phyloP scores from a whole-genome alignment of 1,284 basidiomycete species.

The Exobasidium rhododendri region DNA sequence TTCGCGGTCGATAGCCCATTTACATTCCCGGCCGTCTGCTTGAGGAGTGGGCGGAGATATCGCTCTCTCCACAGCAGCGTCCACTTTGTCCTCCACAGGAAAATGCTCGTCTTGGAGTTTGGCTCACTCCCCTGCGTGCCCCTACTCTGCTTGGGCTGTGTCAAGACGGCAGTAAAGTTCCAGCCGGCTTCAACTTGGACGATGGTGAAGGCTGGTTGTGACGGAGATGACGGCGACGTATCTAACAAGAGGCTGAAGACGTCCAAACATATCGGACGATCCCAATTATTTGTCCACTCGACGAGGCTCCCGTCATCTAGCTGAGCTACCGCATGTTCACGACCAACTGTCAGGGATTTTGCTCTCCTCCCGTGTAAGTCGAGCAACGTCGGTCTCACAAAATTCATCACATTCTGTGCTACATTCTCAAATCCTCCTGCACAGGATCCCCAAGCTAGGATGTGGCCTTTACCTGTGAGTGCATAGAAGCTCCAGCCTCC shows the following conservation, averaged over 20 bases:
- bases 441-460: slow-evolving; percentile 12
- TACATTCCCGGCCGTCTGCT: background rate
- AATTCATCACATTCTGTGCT: background rate
- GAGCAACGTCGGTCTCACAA: background rate
- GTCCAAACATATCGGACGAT: background rate
- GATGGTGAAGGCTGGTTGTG: background rate
- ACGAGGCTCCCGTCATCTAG: background rate
- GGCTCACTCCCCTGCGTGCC: background rate
- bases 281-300: slow-evolving; percentile 7
- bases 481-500: slow-evolving; percentile 13
- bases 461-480: background rate
- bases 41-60: background rate
- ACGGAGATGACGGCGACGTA: background rate
- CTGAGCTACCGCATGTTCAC: slow-evolving; percentile 4
- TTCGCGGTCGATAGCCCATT: background rate
- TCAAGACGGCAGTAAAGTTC: slow-evolving; percentile 5
- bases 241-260: background rate
- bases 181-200: slow-evolving; percentile 9
- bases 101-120: background rate
- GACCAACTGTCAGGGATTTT: slow-evolving; percentile 8
- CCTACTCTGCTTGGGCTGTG: too few relatives aligned
- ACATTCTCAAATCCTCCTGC: background rate
- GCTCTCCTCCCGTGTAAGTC: slow-evolving; percentile 1
- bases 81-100: background rate
- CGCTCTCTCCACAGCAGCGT: background rate